Evolutionary conservation across 192 early-diverging fungal species (phyloP).

Genomic region (Mortierella alpina): DNA sequence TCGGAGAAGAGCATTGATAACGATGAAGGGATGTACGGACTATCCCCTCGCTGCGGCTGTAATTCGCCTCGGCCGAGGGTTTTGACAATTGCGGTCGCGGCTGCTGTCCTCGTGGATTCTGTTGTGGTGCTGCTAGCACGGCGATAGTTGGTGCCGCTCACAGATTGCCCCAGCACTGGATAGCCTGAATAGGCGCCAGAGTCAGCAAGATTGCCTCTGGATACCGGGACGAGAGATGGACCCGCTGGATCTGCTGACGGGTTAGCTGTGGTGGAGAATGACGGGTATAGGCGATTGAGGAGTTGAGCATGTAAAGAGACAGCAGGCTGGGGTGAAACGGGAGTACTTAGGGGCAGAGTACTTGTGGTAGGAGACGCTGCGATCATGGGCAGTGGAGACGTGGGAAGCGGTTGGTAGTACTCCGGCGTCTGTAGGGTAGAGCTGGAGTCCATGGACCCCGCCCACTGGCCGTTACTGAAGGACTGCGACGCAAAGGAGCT

Average conservation of each 20-base stretch:
- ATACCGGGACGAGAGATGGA: neutral
- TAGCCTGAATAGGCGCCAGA: neutral
- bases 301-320: slow-evolving; percentile 18
- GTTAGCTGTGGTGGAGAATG: slow-evolving; percentile 13
- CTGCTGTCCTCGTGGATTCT: slow-evolving; percentile 34
- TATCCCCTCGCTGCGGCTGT: slow-evolving; percentile 13
- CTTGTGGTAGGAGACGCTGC: neutral
- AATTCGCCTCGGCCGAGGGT: slow-evolving; percentile 6
- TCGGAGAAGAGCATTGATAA: slow-evolving; percentile 50
- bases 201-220: neutral
- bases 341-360: neutral
- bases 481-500: slow-evolving; percentile 17
- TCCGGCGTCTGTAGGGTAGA: neutral
- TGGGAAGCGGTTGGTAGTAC: neutral
- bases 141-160: neutral
- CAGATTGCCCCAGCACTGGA: neutral
- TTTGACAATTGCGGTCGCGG: slow-evolving; percentile 29
- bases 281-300: slow-evolving; percentile 29
- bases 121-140: neutral
- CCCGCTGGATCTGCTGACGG: slow-evolving; percentile 12
- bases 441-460: neutral
- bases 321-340: neutral
- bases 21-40: slow-evolving; percentile 48
- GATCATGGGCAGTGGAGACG: neutral
- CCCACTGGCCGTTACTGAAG: neutral